Conservation (phyloP, 345 rosid species). For the Garcia nutans region DNA sequence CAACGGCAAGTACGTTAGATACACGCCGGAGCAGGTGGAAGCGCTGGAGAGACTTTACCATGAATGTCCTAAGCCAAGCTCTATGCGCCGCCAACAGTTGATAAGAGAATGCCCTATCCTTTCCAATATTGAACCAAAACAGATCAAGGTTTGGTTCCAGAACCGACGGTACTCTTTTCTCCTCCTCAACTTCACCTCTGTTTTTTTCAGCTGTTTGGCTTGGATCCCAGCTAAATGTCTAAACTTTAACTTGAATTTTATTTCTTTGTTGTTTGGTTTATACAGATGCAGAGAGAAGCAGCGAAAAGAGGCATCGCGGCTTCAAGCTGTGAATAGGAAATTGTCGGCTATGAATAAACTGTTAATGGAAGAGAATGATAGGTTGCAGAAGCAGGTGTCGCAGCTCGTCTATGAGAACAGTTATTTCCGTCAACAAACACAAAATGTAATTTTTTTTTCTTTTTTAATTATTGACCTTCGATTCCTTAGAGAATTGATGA, state of each 20-base stretch:
- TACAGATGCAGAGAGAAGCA: slow-evolving; percentile 97
- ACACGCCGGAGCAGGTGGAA: slow-evolving; percentile 99
- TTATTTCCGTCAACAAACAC: slow-evolving; percentile 94
- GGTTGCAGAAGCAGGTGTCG: slow-evolving; percentile 98
- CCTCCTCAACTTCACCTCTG: not conserved
- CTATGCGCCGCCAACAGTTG: slow-evolving; percentile 95
- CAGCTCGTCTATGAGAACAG: slow-evolving; percentile 94
- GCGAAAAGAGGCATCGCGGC: slow-evolving; percentile 95
- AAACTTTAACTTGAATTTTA: not conserved
- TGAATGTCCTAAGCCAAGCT: slow-evolving; percentile 98
- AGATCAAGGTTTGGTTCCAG: slow-evolving; percentile 99
- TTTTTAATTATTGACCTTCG: not conserved
- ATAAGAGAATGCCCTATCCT: slow-evolving; percentile 99
- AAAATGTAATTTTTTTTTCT: slow-evolving; percentile 44
- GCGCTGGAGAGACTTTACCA: slow-evolving; percentile 99
- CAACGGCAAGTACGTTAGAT: slow-evolving; percentile 97
- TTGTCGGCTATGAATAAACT: slow-evolving; percentile 95
- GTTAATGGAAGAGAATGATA: slow-evolving; percentile 97
- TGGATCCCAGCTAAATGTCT: not conserved
- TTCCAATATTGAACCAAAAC: slow-evolving; percentile 95
- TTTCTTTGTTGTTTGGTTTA: not conserved
- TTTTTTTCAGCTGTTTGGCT: not conserved
- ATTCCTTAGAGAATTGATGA: not conserved
- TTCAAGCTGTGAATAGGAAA: slow-evolving; percentile 95
- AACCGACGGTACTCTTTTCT: slow-evolving; percentile 65